Evolutionary conservation across 768 basidiomycete species (phyloP), one percentile per base, ranked within the genome.

Genomic region (Suillus luteus): DNA sequence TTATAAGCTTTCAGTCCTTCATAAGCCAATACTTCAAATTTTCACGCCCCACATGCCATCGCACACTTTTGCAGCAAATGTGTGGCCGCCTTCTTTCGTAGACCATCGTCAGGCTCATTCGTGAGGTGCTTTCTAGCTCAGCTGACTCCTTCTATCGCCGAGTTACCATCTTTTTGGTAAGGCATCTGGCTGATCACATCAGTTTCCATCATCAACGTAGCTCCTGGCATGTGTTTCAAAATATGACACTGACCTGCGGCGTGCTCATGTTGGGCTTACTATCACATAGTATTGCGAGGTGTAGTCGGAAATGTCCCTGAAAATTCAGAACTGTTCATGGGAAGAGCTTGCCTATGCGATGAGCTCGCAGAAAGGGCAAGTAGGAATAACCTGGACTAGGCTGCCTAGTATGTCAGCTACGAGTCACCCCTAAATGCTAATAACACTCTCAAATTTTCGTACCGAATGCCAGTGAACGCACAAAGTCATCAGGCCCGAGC

Each of bases 301-400:
- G 33, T 35, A 22, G 48, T 14, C 48, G 22, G 48, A 24, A 22
- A 7, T 12, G 22, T 24, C 22, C 5, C 48, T 41, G 7, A 6
- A 17, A 7, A 41, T 41, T 41, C 41, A 48, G 5, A 24, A 6
- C 5, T 48, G 22, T 48, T 48, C 22, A 1, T 48, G 6, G 6
- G 22, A 24, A 12, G 6, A 24, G 48, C 12, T 48, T 24, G 1
- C 33, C 33, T 8, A 8, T 8, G 8, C 33, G 33, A 35, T 35
- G 5, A 0, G 33, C 7, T 35, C 33, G 33, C 33, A 4, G 33
- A 6, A 8, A 35, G 33, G 33, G 19, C 43, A 8, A 44, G 43
- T 19, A 43, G 41, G 41, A 43, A 43, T 43, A 43, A 19, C 17
- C 17, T n/a, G 1, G 9, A 44, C 10, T 19, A 81, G 11, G 19